Percentiles rank a stretch among this genome's conserved stretches.
phyloP scores from a whole-genome alignment of 257 asterid species.

The Jacaranda copaia region DNA sequence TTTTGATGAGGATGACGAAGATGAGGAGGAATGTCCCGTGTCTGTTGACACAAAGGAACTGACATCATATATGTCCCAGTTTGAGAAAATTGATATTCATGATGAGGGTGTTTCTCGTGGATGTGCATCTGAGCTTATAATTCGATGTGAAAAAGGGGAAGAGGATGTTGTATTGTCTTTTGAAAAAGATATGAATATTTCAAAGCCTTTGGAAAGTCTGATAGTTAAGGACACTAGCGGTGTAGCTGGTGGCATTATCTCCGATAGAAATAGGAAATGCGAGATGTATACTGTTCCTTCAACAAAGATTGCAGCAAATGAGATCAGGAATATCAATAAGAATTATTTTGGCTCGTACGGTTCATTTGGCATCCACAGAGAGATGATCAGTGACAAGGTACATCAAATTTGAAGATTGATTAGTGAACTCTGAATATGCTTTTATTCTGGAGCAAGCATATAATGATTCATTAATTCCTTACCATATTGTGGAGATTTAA shows the following conservation, averaged over 20 bases:
- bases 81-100: conserved; percentile 54
- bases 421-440: conserved; percentile 5
- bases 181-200: conserved; percentile 40
- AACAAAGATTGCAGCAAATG: conserved; percentile 45
- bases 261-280: conserved; percentile 33
- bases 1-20: conserved; percentile 71
- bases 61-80: conserved; percentile 48
- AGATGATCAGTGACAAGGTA: conserved; percentile 99
- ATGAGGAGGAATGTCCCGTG: conserved; percentile 56
- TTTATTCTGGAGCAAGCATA: conserved; percentile 1
- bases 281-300: conserved; percentile 37
- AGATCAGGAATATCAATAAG: conserved; percentile 60
- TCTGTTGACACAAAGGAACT: conserved; percentile 53
- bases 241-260: conserved; percentile 31
- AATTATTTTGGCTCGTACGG: conserved; percentile 83
- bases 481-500: conserved; percentile 26
- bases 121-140: conserved; percentile 34
- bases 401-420: background rate
- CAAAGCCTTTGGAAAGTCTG: conserved; percentile 32
- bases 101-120: conserved; percentile 49
- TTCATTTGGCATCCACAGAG: conserved; percentile 94
- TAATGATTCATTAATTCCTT: background rate
- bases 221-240: conserved; percentile 32
- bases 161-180: conserved; percentile 39
- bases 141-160: conserved; percentile 47